Base-by-base conservation (phyloP, 2,329 filamentous ascomycete genomes). In the Ascochyta rabiei region DNA sequence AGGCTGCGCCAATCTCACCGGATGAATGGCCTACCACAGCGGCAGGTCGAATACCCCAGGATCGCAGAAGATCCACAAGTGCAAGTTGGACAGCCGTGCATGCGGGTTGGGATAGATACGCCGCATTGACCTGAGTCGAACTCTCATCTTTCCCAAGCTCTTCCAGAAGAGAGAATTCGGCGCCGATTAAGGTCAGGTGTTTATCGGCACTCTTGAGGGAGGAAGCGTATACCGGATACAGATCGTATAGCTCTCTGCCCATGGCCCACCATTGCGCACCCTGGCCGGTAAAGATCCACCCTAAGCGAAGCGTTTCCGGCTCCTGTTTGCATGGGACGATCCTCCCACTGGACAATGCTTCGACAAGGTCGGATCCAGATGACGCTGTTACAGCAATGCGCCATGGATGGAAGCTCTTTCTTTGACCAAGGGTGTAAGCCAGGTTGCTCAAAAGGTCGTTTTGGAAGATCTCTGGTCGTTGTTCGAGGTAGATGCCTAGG, bases 1-100 rank as follows among this genome's bases (percentile, higher is more conserved):
- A 72, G 2, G 69, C 68, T 18, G 68, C 69, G 10, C 53, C 70
- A 28, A 73, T 71, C 30, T 73, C 70, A 4, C 70, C 70, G 19
- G 59, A 64, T 0, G 67, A 71, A 45, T 73, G 70, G 2, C 70
- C 70, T 8, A 60, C 55, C 26, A 73, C 70, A 2, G 67, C 60
- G 1, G 48, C 33, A 10, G 69, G 64, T 1, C 16, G 16, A 8
- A 73, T 52, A 5, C 57, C 57, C 70, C 70, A 73, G 2, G 65
- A 63, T 15, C 35, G 37, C 3, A 72, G 53, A 1, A 73, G 54
- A 18, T 70, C 61, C 0, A 64, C 59, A 1, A 73, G 54, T 3
- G 65, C 70, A 2, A 73, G 35, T 42, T 73, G 70, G 2, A 52
- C 52, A 12, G 68, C 69, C 13, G 68, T 70, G 43, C 69, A 72